Percentiles rank a stretch among this genome's conserved stretches.
phyloP scores from a whole-genome alignment of 106 monocot genomes.

The Apostasia shenzhenica region DNA sequence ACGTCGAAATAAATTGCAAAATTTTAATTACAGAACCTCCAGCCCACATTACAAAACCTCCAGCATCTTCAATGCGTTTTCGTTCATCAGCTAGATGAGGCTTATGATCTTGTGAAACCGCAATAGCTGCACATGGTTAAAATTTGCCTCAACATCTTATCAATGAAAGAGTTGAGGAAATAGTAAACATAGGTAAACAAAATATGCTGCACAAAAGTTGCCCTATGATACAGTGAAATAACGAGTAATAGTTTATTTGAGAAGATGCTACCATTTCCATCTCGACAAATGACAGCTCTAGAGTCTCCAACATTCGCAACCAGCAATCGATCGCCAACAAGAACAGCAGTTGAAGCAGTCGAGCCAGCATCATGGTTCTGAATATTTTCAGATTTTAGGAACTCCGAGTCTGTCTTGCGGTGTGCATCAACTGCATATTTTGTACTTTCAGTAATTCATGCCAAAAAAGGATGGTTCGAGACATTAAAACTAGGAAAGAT shows the following conservation, averaged over 20 bases:
- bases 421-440: slow-evolving; percentile 24
- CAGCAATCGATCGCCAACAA: slow-evolving; percentile 24
- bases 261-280: slow-evolving; percentile 11
- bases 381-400: slow-evolving; percentile 21
- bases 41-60: slow-evolving; percentile 84
- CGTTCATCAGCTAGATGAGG: slow-evolving; percentile 69
- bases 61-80: slow-evolving; percentile 62
- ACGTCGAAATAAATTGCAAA: neutral
- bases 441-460: neutral
- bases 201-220: neutral
- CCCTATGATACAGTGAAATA: neutral
- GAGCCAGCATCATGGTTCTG: slow-evolving; percentile 24
- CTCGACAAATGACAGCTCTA: slow-evolving; percentile 22
- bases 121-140: slow-evolving; percentile 38
- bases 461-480: neutral
- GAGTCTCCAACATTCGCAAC: slow-evolving; percentile 35
- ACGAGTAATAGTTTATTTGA: neutral
- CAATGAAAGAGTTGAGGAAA: neutral
- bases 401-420: slow-evolving; percentile 22
- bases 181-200: neutral
- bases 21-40: slow-evolving; percentile 12
- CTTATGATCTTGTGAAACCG: slow-evolving; percentile 72
- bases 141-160: neutral
- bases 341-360: slow-evolving; percentile 32
- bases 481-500: neutral